Conservation (phyloP, 257 asterid genomes). For the Primulina huaijiensis region DNA sequence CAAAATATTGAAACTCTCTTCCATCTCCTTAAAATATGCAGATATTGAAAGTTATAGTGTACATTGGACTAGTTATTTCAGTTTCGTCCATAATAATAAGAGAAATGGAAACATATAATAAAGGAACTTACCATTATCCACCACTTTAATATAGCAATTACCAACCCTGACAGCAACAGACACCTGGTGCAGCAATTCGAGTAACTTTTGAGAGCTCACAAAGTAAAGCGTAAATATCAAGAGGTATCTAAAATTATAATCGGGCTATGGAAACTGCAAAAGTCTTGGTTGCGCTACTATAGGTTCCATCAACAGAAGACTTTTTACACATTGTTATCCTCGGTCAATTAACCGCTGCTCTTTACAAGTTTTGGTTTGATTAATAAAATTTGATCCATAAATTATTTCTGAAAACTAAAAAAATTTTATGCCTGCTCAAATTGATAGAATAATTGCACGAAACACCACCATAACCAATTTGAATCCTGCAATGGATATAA, state of each 20-base stretch:
- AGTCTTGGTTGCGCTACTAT: slow-evolving; percentile 8
- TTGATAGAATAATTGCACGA: no score
- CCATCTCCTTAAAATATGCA: slow-evolving; percentile 8
- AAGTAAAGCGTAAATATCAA: slow-evolving; percentile 11
- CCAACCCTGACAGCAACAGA: slow-evolving; percentile 60
- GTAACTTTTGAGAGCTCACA: slow-evolving; percentile 3
- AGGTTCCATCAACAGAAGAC: slow-evolving; percentile 12
- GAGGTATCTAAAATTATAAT: slow-evolving; percentile 7
- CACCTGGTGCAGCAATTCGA: slow-evolving; percentile 47
- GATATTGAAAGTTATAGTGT: slow-evolving; percentile 7
- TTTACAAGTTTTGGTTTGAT: background rate
- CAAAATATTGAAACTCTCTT: slow-evolving; percentile 13
- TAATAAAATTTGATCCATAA: slow-evolving; percentile 6
- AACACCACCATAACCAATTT: slow-evolving; percentile 8
- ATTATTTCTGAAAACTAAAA: background rate
- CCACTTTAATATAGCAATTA: slow-evolving; percentile 67
- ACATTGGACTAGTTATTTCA: slow-evolving; percentile 10
- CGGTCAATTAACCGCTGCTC: slow-evolving; percentile 10
- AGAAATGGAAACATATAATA: background rate
- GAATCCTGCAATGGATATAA: background rate
- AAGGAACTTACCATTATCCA: slow-evolving; percentile 65
- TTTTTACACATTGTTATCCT: slow-evolving; percentile 6
- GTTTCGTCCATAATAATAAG: slow-evolving; percentile 15
- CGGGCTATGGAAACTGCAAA: slow-evolving; percentile 15
- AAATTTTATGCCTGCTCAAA: no score